These are phyloP conservation scores for Epicoccum nigrum DNA, from an alignment of 2,329 filamentous ascomycete genomes.

Conservation along the genomic window DNA sequence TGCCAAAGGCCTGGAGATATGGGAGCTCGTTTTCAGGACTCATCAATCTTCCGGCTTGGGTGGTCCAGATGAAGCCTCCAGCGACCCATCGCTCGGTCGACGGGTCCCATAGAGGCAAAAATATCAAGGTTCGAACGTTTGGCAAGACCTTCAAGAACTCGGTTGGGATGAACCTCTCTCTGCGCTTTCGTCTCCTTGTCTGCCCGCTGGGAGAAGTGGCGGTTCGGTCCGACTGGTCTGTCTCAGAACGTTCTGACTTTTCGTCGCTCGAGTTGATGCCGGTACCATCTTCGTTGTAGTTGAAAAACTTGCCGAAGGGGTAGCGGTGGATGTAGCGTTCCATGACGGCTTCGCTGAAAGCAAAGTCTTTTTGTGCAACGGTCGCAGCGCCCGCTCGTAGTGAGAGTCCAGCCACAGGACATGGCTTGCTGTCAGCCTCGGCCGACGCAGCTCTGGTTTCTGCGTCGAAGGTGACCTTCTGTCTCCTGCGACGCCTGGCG, in stretches of 20 bases:
- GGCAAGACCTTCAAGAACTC: conserved; percentile 43
- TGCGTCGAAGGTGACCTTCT: conserved; percentile 9
- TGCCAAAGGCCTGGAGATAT: conserved; percentile 44
- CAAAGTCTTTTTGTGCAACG: conserved; percentile 35
- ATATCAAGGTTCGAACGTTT: conserved; percentile 44
- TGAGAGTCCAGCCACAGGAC: conserved; percentile 34
- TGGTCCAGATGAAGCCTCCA: conserved; percentile 44
- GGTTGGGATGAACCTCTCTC: conserved; percentile 40
- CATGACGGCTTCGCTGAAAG: conserved; percentile 41
- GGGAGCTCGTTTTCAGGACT: conserved; percentile 42
- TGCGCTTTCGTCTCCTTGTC: conserved; percentile 29
- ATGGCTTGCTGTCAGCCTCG: conserved; percentile 28
- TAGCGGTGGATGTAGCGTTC: conserved; percentile 43
- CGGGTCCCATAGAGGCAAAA: conserved; percentile 47
- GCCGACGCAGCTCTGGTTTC: conserved; percentile 1
- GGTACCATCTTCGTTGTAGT: conserved; percentile 41
- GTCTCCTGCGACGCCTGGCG: conserved; percentile 24
- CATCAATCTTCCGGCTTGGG: conserved; percentile 37
- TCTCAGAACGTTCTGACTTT: conserved; percentile 37
- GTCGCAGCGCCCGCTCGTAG: conserved; percentile 21
- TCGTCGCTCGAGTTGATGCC: conserved; percentile 43
- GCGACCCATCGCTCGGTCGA: conserved; percentile 41
- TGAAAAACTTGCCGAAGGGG: conserved; percentile 45
- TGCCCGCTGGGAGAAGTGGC: conserved; percentile 14
- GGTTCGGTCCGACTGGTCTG: conserved; percentile 37